Percentiles rank a stretch among this genome's conserved stretches.
Conservation (phyloP, 495 filamentous ascomycete genomes). For the Margaritispora aquatica region DNA sequence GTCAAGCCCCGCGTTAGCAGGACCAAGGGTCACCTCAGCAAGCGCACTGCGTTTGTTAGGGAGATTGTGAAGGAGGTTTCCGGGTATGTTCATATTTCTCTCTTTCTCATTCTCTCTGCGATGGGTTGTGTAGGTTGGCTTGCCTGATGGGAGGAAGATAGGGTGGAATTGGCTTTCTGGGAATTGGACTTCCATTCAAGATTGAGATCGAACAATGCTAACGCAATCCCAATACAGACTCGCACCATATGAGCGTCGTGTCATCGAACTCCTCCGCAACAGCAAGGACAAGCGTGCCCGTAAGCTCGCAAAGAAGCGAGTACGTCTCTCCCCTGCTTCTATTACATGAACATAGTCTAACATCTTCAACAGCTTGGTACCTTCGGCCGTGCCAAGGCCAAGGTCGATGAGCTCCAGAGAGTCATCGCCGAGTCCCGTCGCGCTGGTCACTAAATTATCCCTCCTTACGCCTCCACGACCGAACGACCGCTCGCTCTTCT, state of each 20-base stretch:
- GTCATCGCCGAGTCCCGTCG: slow-evolving; percentile 95
- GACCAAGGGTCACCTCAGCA: slow-evolving; percentile 86
- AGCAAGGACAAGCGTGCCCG: slow-evolving; percentile 98
- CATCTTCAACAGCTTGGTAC: slow-evolving; percentile 67
- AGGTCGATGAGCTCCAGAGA: slow-evolving; percentile 96
- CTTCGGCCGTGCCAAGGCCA: slow-evolving; percentile 93
- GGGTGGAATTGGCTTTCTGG: neutral
- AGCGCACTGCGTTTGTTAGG: slow-evolving; percentile 87
- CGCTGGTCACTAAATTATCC: slow-evolving; percentile 34
- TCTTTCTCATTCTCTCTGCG: neutral
- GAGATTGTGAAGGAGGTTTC: slow-evolving; percentile 94
- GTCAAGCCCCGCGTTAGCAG: slow-evolving; percentile 81
- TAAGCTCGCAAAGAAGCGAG: slow-evolving; percentile 99
- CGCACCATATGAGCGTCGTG: slow-evolving; percentile 94
- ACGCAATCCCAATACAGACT: slow-evolving; percentile 46
- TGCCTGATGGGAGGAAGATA: too few species aligned
- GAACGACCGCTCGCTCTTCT: too few species aligned
- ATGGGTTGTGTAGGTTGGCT: too few species aligned
- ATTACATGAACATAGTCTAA: neutral
- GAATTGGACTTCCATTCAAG: neutral
- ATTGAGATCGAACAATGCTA: neutral
- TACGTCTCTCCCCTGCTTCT: slow-evolving; percentile 35
- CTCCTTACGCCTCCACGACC: too few species aligned
- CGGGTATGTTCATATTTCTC: slow-evolving; percentile 48
- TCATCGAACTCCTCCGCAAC: slow-evolving; percentile 98